phyloP scores from a whole-genome alignment of 2,329 filamentous ascomycete species.

The Scortechinia acanthostroma region DNA sequence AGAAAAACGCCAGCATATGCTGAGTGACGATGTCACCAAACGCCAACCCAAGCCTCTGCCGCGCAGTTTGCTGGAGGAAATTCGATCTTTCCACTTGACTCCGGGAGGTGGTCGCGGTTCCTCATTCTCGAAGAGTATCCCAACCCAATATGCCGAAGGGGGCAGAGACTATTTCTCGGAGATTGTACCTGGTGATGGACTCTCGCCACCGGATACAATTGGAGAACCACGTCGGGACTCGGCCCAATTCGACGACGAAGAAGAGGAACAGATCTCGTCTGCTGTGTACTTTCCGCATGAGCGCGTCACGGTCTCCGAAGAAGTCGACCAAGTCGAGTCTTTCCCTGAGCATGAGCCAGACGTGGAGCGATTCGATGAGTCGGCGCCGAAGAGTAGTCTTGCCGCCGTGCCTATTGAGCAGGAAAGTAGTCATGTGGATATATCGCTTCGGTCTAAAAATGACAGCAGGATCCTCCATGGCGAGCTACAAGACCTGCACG shows the following conservation, averaged over 20 bases:
- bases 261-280: conserved; percentile 56
- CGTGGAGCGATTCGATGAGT: neutral
- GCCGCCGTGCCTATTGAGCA: conserved; percentile 3
- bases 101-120: conserved; percentile 32
- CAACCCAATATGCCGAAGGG: conserved; percentile 22
- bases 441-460: conserved; percentile 51
- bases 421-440: conserved; percentile 44
- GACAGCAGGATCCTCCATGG: conserved; percentile 54
- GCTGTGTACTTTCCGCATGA: conserved; percentile 60
- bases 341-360: neutral
- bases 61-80: conserved; percentile 42
- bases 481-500: conserved; percentile 34
- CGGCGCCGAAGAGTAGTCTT: neutral
- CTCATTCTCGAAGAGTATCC: conserved; percentile 30
- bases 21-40: conserved; percentile 8
- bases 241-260: conserved; percentile 40
- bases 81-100: conserved; percentile 42
- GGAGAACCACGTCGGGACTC: neutral
- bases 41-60: conserved; percentile 27
- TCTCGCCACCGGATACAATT: neutral
- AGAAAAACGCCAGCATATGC: neutral
- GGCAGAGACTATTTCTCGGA: neutral
- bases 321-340: conserved; percentile 9
- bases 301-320: conserved; percentile 29
- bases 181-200: neutral